Evolutionary conservation across 2,329 filamentous ascomycete genomes (phyloP), one percentile per base, ranked within the genome.

Genomic region (Neofusicoccum ribis): DNA sequence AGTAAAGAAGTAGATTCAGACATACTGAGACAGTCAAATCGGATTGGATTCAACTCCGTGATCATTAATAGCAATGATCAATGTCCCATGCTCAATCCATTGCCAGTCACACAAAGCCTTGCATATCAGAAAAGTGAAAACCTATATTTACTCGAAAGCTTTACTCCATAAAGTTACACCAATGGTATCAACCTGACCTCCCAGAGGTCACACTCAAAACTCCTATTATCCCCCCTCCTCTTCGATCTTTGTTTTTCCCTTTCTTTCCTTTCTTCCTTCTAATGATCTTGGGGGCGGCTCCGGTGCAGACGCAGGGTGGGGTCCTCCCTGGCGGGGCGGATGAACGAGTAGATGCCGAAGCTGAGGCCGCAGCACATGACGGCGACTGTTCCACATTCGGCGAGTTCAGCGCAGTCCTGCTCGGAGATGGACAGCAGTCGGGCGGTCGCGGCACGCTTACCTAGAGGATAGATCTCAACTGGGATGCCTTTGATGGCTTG

Each of bases 261-360:
- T 5, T n/a, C 14, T 7, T 36, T 27, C 7, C 5, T 34, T 39
- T 39, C 31, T 17, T 8, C 2, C 5, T 5, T 44, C 14, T 44
- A 44, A 17, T 44, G n/a, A 39, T 59, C 37, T 3, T 44, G 9
- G 14, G 39, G 50, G 15, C 62, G 12, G 9, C 44, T 54, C 50
- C 63, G 63, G 27, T 50, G 63, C 43, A 64, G 44, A 5, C 63
- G 36, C 14, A 64, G 52, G 3, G 51, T 64, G 2, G 51, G 51
- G 14, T 64, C 63, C 31, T 64, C 31, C 12, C 23, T 8, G 2
- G 43, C 51, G 12, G 63, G 63, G 7, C 63, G 41, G 9, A 64
- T 49, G 23, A 64, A 64, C 51, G 63, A 64, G 44, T 64, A 64
- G 43, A 64, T 37, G 20, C 63, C 63, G 36, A 64, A 64, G 34